Percentiles rank a stretch among this genome's conserved stretches.
phyloP scores from a whole-genome alignment of 805 yeast genomes.

The Starmerella apis region DNA sequence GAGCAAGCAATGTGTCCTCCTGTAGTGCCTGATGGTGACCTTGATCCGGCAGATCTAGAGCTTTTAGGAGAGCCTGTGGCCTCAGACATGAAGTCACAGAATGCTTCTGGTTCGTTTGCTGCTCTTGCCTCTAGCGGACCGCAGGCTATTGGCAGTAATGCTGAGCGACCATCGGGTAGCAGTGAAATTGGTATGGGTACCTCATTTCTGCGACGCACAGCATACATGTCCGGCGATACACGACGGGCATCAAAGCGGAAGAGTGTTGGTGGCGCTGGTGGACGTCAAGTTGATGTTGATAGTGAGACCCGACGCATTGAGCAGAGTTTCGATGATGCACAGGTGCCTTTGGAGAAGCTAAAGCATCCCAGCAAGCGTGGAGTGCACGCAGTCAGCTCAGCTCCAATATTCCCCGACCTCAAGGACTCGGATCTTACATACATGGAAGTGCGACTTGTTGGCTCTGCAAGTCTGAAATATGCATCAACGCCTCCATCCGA shows the following conservation, averaged over 20 bases:
- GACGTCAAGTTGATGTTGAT: conserved; percentile 43
- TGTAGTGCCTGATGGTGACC: conserved; percentile 35
- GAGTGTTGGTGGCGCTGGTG: conserved; percentile 23
- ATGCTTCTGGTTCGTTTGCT: conserved; percentile 5
- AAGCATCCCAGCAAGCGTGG: conserved; percentile 71
- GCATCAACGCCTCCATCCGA: conserved; percentile 17
- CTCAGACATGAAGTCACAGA: conserved; percentile 23
- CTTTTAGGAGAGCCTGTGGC: conserved; percentile 71
- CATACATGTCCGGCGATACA: conserved; percentile 66
- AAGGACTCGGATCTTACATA: conserved; percentile 75
- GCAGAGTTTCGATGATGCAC: conserved; percentile 57
- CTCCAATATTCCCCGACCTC: conserved; percentile 82
- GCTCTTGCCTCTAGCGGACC: conserved; percentile 4
- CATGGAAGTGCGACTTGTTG: conserved; percentile 32
- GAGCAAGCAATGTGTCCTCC: conserved; percentile 34
- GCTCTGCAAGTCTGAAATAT: conserved; percentile 37
- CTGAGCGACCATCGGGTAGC: conserved; percentile 1
- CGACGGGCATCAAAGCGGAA: conserved; percentile 26
- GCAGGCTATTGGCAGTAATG: conserved; percentile 1
- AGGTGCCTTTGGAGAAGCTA: conserved; percentile 38
- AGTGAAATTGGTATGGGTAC: conserved; percentile 23
- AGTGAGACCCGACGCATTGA: conserved; percentile 63
- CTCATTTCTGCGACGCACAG: conserved; percentile 50
- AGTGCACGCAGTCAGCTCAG: conserved; percentile 61
- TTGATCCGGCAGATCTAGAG: conserved; percentile 69